These are phyloP conservation scores for Tillandsia leiboldiana DNA, from an alignment of 176 grass and related monocot species.

Conservation along the genomic window DNA sequence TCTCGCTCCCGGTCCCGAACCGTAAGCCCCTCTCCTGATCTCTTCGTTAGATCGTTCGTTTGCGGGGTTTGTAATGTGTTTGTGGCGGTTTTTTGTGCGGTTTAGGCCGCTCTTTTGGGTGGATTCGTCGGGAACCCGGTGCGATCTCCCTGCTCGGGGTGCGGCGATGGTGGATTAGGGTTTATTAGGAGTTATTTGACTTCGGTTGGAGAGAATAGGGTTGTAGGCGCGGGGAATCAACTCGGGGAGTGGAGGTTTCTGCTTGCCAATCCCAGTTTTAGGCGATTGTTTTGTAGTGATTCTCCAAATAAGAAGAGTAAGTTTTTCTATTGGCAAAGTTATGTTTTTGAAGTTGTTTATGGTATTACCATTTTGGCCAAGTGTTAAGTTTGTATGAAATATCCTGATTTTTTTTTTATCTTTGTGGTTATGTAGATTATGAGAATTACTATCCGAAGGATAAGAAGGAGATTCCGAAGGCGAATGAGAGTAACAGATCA, in stretches of 20 bases:
- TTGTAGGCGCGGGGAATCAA: slow-evolving; percentile 16
- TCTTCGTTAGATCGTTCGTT: background rate
- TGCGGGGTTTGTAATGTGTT: background rate
- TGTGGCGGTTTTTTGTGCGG: background rate
- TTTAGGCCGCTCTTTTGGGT: slow-evolving; percentile 40
- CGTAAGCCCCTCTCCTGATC: slow-evolving; percentile 17
- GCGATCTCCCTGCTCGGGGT: slow-evolving; percentile 17
- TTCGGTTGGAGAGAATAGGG: slow-evolving; percentile 21
- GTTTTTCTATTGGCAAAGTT: slow-evolving; percentile 9
- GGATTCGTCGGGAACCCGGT: slow-evolving; percentile 19
- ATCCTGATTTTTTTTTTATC: slow-evolving; percentile 2
- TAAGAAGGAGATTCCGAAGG: slow-evolving; percentile 58
- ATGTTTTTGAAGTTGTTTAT: background rate
- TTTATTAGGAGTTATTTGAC: slow-evolving; percentile 49
- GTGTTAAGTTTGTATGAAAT: slow-evolving; percentile 1
- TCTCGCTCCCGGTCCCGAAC: slow-evolving; percentile 38
- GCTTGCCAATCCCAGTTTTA: slow-evolving; percentile 41
- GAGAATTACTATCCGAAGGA: slow-evolving; percentile 81
- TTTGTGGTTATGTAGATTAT: slow-evolving; percentile 42
- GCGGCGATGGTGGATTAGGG: slow-evolving; percentile 27
- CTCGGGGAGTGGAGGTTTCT: slow-evolving; percentile 49
- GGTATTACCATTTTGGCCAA: background rate
- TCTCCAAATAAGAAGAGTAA: slow-evolving; percentile 56
- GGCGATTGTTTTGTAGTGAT: slow-evolving; percentile 41
- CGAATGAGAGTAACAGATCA: slow-evolving; percentile 50